Percentiles rank a stretch among this genome's conserved stretches.
Evolutionary conservation across 1,284 basidiomycete genomes (phyloP).

Genomic region (Melampsora americana): DNA sequence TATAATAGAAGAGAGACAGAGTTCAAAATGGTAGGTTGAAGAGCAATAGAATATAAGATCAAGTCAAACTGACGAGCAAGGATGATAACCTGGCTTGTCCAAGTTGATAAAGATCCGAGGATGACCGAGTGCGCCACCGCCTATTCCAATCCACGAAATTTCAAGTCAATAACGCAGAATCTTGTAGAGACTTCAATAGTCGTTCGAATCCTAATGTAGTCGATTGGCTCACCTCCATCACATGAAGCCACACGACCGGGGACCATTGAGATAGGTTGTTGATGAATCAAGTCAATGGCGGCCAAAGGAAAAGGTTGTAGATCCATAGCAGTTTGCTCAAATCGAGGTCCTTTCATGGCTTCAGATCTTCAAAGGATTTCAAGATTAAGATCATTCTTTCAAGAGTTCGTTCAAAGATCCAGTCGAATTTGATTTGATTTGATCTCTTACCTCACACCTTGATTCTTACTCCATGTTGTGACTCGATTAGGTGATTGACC

Average conservation of each 20-base stretch:
- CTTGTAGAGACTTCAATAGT: background rate
- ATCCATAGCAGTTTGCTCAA: slow-evolving; percentile 83
- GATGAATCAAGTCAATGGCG: slow-evolving; percentile 81
- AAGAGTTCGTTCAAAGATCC: background rate
- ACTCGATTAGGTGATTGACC: background rate
- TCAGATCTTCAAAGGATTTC: slow-evolving; percentile 49
- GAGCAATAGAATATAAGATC: background rate
- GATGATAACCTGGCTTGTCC: slow-evolving; percentile 56
- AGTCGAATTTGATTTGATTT: background rate
- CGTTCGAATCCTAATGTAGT: background rate
- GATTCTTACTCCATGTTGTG: slow-evolving; percentile 14
- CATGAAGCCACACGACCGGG: slow-evolving; percentile 78
- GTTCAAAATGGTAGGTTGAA: slow-evolving; percentile 49
- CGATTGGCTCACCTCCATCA: slow-evolving; percentile 74
- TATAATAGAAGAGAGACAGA: background rate
- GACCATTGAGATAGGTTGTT: slow-evolving; percentile 79
- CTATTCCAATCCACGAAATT: slow-evolving; percentile 57
- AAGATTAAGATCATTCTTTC: background rate
- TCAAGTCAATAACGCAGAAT: background rate
- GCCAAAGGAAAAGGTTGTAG: slow-evolving; percentile 85
- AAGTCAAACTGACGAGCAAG: slow-evolving; percentile 52
- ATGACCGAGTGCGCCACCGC: slow-evolving; percentile 91
- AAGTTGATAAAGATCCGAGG: slow-evolving; percentile 95
- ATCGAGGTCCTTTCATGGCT: slow-evolving; percentile 66
- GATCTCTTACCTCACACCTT: background rate